Evolutionary conservation across 768 basidiomycete species (phyloP), one percentile per base, ranked within the genome.

Genomic region (Suillus plorans): DNA sequence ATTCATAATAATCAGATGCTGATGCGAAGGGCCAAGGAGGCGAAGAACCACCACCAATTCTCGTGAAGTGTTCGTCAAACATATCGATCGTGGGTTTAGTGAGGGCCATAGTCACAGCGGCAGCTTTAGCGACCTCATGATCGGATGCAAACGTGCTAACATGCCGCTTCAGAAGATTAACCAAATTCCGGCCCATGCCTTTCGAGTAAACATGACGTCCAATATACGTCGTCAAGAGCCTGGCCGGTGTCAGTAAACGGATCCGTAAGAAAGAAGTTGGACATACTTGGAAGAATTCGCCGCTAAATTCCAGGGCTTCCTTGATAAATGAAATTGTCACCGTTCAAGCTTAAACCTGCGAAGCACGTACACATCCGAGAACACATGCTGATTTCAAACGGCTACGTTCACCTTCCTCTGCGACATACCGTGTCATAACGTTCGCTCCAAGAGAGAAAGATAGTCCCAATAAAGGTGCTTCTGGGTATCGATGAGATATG

Each of bases 371-470:
- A 77, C 92, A 92, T 73, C 80, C 92, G 20, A 95, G 78, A 20
- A 83, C 85, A 77, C 88, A 89, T 37, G 85, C 91, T 5, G 88
- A 86, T 61, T 76, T 76, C 39, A 95, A 74, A 65, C 90, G 84
- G 70, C 86, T 85, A 25, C 79, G 70, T 44, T 80, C 80, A 16
- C 91, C 88, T 73, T 97, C 91, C 77, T 97, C 90, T 5, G 91
- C 94, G 60, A 96, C 79, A 75, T 97, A 97, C 67, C 93, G 85
- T 41, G 94, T 91, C 69, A 99, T 78, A 42, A 98, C 91, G 73
- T 93, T 94, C 50, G 95, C 92, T 50, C 97, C 97, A 44, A 99
- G 85, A 5, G 95, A 97, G 80, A 97, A 99, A 8, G 96, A 94
- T 12, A 97, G 77, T 16, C 92, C 97, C 20, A 97, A 77, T 44